Conservation (phyloP, 2,329 filamentous ascomycete genomes). For the Fusarium sp. region DNA sequence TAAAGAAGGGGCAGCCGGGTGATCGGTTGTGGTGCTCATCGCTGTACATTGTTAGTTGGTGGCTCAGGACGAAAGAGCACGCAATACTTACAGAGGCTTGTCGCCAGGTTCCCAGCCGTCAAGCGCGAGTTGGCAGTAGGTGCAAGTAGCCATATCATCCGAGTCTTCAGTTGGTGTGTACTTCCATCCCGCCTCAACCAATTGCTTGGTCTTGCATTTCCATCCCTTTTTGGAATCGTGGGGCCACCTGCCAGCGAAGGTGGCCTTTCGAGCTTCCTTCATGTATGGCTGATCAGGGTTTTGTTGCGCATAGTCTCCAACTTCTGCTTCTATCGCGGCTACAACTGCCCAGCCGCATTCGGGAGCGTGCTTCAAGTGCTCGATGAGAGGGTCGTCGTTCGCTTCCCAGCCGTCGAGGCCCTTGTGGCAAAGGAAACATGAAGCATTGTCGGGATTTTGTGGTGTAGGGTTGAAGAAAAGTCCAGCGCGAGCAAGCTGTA, state of each 20-base stretch:
- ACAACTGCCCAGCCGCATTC: slow-evolving; percentile 90
- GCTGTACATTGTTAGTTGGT: slow-evolving; percentile 59
- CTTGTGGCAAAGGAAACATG: slow-evolving; percentile 88
- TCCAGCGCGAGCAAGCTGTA: slow-evolving; percentile 86
- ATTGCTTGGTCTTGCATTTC: slow-evolving; percentile 90
- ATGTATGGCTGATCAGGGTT: slow-evolving; percentile 81
- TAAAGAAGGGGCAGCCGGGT: slow-evolving; percentile 85
- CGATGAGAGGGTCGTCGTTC: slow-evolving; percentile 82
- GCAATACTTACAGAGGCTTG: slow-evolving; percentile 78
- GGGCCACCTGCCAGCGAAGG: slow-evolving; percentile 88
- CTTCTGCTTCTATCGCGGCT: slow-evolving; percentile 70
- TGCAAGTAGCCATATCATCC: slow-evolving; percentile 90
- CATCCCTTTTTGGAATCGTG: slow-evolving; percentile 89
- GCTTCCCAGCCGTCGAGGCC: slow-evolving; percentile 93
- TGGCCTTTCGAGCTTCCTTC: slow-evolving; percentile 81
- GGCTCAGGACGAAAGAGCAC: neutral
- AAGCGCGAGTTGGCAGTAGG: slow-evolving; percentile 89
- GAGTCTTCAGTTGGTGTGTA: slow-evolving; percentile 87
- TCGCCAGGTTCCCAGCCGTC: slow-evolving; percentile 96
- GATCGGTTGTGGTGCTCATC: slow-evolving; percentile 88
- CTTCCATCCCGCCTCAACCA: slow-evolving; percentile 93
- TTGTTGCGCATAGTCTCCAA: slow-evolving; percentile 73
- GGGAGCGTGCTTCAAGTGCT: slow-evolving; percentile 86
- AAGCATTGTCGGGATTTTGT: slow-evolving; percentile 85
- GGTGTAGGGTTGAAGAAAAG: slow-evolving; percentile 88